Evolutionary conservation across 2,329 filamentous ascomycete species (phyloP), one percentile per base, ranked within the genome.

Genomic region (Claviceps sp.): DNA sequence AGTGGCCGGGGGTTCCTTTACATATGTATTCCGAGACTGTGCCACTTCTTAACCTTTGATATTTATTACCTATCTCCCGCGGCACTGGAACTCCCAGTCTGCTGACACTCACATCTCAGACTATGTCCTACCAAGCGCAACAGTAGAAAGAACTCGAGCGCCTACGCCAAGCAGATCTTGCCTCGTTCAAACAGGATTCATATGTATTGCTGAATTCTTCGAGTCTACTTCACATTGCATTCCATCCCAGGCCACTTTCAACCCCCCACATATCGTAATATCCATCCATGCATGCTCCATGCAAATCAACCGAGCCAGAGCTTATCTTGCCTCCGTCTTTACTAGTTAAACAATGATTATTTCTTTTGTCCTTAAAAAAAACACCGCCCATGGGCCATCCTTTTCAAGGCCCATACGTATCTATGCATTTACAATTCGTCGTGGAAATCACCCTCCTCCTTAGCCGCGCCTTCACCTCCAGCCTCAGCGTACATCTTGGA

Each of bases 401-500:
- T 39, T 37, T 40, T 3, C 8, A 20, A 22, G 29, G 2, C 17
- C 17, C 13, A 1, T 58, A 53, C 53, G 52, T 50, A 52, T 67
- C 59, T 66, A 67, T 66, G 60, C 61, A 65, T 69, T 82, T 87
- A 91, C 75, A 90, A 73, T 77, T 91, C 86, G 65, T 90, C 86
- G 71, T 90, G 86, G 59, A 71, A 67, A 56, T 82, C 79, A 70
- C 83, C 86, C 59, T 89, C 86, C 59, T 88, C 85, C 55, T 82
- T 85, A 56, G 73, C 77, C 53, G 58, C 60, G 26, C 47, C 45
- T 13, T 37, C 79, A 60, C 76, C 79, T 57, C 77, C 81, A 59
- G 78, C 83, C 50, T 66, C 70, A 80, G 82, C 63, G 78, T 96
- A 96, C 65, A 96, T 80, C 83, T 98, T 98, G 77, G 88, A 95